phyloP scores from a whole-genome alignment of 2,329 filamentous ascomycete species.

The Fusarium sp. region DNA sequence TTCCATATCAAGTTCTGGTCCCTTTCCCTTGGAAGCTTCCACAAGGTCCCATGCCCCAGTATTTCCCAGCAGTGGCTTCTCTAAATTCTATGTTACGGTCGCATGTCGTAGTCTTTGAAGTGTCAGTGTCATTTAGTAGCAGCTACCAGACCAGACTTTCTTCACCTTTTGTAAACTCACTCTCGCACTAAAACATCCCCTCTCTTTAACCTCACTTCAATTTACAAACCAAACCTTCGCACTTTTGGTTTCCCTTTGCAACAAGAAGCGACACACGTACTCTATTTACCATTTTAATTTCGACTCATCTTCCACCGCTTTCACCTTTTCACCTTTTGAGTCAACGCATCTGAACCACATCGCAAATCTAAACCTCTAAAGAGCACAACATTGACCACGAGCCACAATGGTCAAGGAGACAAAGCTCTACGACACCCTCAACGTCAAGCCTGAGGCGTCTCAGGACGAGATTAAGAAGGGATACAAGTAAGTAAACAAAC shows the following conservation, averaged over 20 bases:
- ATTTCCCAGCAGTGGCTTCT: constrained; percentile 37
- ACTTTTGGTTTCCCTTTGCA: constrained; percentile 28
- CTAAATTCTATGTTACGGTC: constrained; percentile 29
- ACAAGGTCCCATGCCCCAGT: constrained; percentile 52
- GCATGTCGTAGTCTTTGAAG: constrained; percentile 38
- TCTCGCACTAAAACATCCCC: constrained; percentile 29
- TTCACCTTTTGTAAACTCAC: constrained; percentile 44
- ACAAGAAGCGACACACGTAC: constrained; percentile 18
- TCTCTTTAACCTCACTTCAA: constrained; percentile 25
- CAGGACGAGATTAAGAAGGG: constrained; percentile 98
- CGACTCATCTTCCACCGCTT: constrained; percentile 21
- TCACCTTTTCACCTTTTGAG: background rate
- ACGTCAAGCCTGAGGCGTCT: constrained; percentile 80
- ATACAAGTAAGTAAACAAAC: constrained; percentile 73
- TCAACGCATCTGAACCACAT: constrained; percentile 16
- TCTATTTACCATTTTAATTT: constrained; percentile 12
- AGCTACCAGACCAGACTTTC: constrained; percentile 33
- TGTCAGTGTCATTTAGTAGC: constrained; percentile 27
- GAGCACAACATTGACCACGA: constrained; percentile 27
- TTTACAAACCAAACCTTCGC: constrained; percentile 6
- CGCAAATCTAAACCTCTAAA: constrained; percentile 6
- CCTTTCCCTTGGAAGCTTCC: constrained; percentile 48
- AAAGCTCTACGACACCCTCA: constrained; percentile 91
- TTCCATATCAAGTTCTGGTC: constrained; percentile 35
- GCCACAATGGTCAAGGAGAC: constrained; percentile 89